Conservation (phyloP, 2,329 filamentous ascomycete species). For the Pseudogymnoascus sp. region DNA sequence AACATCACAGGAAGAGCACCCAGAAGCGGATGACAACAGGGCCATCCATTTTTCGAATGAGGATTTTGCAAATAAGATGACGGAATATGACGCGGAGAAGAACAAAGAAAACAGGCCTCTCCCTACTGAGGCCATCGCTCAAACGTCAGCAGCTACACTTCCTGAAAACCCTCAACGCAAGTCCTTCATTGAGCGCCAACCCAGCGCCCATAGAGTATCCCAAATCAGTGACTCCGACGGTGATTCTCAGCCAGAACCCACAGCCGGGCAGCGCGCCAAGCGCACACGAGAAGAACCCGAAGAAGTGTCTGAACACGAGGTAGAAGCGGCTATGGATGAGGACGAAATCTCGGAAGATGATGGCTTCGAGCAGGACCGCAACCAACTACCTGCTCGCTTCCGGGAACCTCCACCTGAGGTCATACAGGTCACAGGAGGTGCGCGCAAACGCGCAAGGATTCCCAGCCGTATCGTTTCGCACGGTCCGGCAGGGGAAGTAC, state of each 20-base stretch:
- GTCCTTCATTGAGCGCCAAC: conserved; percentile 18
- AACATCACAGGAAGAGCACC: neutral
- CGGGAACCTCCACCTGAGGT: neutral
- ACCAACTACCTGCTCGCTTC: conserved; percentile 14
- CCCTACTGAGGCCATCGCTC: neutral
- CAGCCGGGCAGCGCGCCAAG: neutral
- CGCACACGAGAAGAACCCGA: neutral
- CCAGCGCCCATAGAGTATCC: conserved; percentile 14
- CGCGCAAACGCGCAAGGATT: neutral
- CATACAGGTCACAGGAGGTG: neutral
- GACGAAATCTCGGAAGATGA: conserved; percentile 31
- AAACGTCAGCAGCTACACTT: neutral
- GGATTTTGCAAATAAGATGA: neutral
- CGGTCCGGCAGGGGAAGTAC: neutral
- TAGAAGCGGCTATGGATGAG: neutral
- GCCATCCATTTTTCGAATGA: too few species aligned
- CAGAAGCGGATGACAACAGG: neutral
- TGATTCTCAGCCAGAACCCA: conserved; percentile 10
- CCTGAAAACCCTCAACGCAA: conserved; percentile 11
- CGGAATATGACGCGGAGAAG: conserved; percentile 15
- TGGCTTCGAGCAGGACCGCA: conserved; percentile 35
- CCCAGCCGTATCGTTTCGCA: neutral
- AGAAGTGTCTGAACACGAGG: neutral
- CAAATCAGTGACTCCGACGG: conserved; percentile 14
- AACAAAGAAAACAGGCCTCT: conserved; percentile 26